Conservation (phyloP, 2,329 filamentous ascomycete species). For the Claviceps purpurea region DNA sequence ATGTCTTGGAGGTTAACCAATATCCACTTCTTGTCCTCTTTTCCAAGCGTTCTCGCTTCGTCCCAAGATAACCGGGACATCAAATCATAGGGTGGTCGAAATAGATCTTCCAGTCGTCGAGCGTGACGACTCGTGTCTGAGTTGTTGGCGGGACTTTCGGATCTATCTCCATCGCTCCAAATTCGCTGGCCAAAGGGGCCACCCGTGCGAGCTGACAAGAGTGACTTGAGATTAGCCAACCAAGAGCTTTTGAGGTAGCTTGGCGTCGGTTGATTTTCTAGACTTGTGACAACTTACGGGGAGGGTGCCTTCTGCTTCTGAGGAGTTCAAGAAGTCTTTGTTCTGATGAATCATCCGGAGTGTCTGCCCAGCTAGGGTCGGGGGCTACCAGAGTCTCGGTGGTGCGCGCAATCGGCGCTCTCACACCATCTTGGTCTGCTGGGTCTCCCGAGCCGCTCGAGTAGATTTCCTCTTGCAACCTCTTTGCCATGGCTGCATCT, state of each 20-base stretch:
- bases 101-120: constrained; percentile 76
- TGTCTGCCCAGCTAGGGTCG: constrained; percentile 30
- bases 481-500: constrained; percentile 84
- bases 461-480: constrained; percentile 87
- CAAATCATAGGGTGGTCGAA: constrained; percentile 81
- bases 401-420: constrained; percentile 81
- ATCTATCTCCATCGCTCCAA: constrained; percentile 18
- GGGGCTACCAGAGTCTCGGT: constrained; percentile 85
- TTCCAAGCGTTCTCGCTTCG: constrained; percentile 69
- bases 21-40: constrained; percentile 84
- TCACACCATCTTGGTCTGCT: constrained; percentile 46
- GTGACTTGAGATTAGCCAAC: background rate
- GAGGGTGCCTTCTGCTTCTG: constrained; percentile 28
- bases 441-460: constrained; percentile 31
- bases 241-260: too few relatives aligned
- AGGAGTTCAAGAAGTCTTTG: constrained; percentile 54
- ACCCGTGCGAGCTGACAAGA: constrained; percentile 9
- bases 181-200: constrained; percentile 27
- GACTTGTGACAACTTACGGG: constrained; percentile 14
- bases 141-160: constrained; percentile 10
- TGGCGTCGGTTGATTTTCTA: background rate
- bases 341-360: constrained; percentile 34
- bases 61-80: constrained; percentile 76
- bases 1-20: constrained; percentile 91
- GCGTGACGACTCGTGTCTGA: constrained; percentile 50